Evolutionary conservation across 1,139 yeast genomes (phyloP), one percentile per base, ranked within the genome.

Genomic region (Debaryomycetaceae sp.): DNA sequence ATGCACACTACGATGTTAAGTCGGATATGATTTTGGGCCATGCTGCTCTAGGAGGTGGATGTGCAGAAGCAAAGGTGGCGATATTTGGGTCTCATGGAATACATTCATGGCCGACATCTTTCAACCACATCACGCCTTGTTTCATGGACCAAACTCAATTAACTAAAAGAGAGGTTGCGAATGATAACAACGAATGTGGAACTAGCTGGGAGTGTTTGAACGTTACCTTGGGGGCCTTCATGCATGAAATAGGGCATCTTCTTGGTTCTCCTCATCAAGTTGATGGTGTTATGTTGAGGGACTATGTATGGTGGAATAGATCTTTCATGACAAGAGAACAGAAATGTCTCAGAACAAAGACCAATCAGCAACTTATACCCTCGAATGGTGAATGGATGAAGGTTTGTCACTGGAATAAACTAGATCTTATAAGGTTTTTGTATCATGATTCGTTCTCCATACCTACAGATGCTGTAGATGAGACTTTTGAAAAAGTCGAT

Each of bases 11-110:
- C 83, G 96, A 91, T 56, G 65, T 70, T 1, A 50, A 63, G 28
- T 57, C 58, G 28, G 74, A 81, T 35, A 63, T 88, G 47, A 83
- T 92, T 36, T 63, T 81, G 37, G 88, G 91, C 2, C 98, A 92
- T 65, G 98, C 98, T 3, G 98, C 98, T 0, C 67, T 92, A 16
- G 98, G 98, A 32, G 98, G 98, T 29, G 95, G 95, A 6, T 73
- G 75, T 18, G 82, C 74, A 33, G 73, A 79, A 34, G 70, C 87
- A 29, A 81, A 79, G 47, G 64, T 92, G 43, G 98, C 96, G 0
- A 88, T 92, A 14, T 91, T 91, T 63, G 98, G 98, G 3, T 84
- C 95, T 3, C 98, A 92, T 57, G 94, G 96, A 0, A 53, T 89
- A 22, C 92, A 87, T 58, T 78, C 95, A 0, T 92, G 96, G 94